Conservation (phyloP, 2,329 filamentous ascomycete species). For the Fonsecaea nubica region DNA sequence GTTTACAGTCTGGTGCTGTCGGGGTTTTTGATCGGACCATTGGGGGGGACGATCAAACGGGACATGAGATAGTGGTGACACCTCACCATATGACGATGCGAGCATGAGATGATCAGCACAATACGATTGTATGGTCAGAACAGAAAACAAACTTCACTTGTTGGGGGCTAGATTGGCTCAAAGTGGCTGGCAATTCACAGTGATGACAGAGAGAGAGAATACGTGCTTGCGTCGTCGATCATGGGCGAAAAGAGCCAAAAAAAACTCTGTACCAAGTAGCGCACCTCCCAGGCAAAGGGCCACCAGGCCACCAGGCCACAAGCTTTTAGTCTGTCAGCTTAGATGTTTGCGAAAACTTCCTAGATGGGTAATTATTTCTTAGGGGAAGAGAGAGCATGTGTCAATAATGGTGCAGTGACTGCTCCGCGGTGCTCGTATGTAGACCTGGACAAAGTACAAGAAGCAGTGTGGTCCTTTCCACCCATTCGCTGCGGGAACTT, state of each 20-base stretch:
- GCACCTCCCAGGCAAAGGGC: not conserved
- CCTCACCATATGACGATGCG: not conserved
- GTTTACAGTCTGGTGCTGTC: not conserved
- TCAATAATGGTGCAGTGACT: no score
- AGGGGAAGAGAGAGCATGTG: not conserved
- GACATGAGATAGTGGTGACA: not conserved
- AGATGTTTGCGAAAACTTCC: not conserved
- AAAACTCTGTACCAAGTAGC: not conserved
- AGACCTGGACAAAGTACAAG: no score
- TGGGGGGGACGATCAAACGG: not conserved
- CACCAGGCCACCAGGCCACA: not conserved
- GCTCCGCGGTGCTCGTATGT: no score
- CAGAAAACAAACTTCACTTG: not conserved
- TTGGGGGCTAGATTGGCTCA: not conserved
- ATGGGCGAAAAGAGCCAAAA: not conserved
- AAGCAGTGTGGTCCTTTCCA: not conserved
- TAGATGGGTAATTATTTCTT: not conserved
- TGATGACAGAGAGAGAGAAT: not conserved
- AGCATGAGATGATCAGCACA: not conserved
- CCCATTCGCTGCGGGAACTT: not conserved
- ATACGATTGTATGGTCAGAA: not conserved
- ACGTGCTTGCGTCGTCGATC: constrained; percentile 1
- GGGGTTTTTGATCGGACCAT: not conserved
- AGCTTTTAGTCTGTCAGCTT: not conserved
- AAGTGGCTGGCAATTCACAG: not conserved